Evolutionary conservation across 306 rosid species (phyloP), one percentile per base, ranked within the genome.

Genomic region (Acacia confusa): DNA sequence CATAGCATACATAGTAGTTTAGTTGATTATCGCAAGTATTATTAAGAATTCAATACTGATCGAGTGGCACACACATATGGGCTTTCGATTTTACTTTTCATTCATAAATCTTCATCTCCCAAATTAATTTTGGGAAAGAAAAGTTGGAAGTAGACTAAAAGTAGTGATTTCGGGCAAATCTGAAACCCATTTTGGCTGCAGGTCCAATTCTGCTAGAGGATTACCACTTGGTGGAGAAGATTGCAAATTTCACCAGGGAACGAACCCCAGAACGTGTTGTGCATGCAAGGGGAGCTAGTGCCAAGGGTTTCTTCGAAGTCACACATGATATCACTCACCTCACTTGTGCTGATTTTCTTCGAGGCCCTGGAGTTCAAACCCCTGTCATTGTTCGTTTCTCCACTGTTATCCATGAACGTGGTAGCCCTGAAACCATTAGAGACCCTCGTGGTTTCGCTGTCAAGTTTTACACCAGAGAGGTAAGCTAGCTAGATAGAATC

Each of bases 201-300:
- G 98, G 97, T 86, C 98, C 98, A 72, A 89, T 95, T 87, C 97
- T 95, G 34, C 92, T 95, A 9, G 97, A 95, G 84, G 98, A 95
- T 85, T 95, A 92, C 83, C 98, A 95, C 83, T 87, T 95, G 64
- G 95, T 95, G 85, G 98, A 95, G 82, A 95, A 95, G 85, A 81
- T 95, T 44, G 97, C 98, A 12, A 87, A 95, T 52, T 95, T 92
- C 50, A 97, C 93, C 50, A 84, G 98, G 85, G 98, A 95, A 75
- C 75, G 97, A 50, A 92, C 90, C 77, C 98, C 98, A 57, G 97
- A 95, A 84, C 97, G 97, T 72, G 97, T 95, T 74, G 98, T 95
- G 64, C 98, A 95, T 84, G 98, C 98, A 7, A 92, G 98, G 87
- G 97, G 98, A 80, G 98, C 98, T 36, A 95, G 98, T 89, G 98